Conservation (phyloP, 2,329 filamentous ascomycete species). For the Bipolaris oryzae region DNA sequence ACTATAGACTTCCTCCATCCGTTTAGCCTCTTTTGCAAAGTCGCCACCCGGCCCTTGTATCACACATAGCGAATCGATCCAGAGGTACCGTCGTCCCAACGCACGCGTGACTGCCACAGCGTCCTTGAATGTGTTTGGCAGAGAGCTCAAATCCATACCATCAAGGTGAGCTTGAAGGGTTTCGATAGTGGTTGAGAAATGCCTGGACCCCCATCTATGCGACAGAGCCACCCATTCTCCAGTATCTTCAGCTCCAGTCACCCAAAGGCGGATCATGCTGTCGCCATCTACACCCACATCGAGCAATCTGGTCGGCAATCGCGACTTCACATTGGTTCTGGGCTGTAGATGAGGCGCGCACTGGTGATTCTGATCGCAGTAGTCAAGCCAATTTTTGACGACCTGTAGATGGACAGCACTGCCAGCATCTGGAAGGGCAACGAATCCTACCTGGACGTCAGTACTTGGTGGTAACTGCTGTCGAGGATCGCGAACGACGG, state of each 20-base stretch:
- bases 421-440: constrained; percentile 13
- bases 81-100: constrained; percentile 27
- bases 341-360: background rate
- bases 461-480: background rate
- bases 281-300: constrained; percentile 12
- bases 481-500: constrained; percentile 1
- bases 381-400: constrained; percentile 15
- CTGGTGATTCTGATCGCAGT: constrained; percentile 17
- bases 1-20: constrained; percentile 34
- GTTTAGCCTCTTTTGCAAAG: constrained; percentile 23
- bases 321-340: background rate
- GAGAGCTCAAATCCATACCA: background rate
- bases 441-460: constrained; percentile 16
- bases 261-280: background rate
- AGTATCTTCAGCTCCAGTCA: background rate
- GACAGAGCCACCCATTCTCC: constrained; percentile 25
- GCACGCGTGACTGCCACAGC: constrained; percentile 25
- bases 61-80: constrained; percentile 40
- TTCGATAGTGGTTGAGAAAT: constrained; percentile 12
- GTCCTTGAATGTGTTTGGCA: constrained; percentile 30
- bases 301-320: constrained; percentile 17
- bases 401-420: constrained; percentile 9
- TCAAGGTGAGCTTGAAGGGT: constrained; percentile 2
- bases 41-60: constrained; percentile 31
- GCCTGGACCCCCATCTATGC: constrained; percentile 19